phyloP scores from a whole-genome alignment of 305 asterid genomes.

The Plantago coronopus region DNA sequence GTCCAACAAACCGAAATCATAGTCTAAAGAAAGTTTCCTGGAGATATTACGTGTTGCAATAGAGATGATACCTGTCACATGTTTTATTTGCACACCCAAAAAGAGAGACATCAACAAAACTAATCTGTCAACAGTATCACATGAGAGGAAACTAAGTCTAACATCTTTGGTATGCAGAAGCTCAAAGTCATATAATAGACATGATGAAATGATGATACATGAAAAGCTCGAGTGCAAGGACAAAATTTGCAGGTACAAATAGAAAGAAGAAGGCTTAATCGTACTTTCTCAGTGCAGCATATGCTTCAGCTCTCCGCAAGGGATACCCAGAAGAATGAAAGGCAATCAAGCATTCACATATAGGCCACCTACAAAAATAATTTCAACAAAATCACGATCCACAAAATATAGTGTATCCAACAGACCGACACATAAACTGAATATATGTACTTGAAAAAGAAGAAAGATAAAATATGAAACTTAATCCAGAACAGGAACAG shows the following conservation, averaged over 20 bases:
- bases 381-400: constrained; percentile 11
- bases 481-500: neutral
- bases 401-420: neutral
- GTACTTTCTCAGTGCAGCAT: constrained; percentile 86
- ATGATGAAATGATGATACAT: too few species aligned
- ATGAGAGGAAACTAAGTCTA: neutral
- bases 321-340: constrained; percentile 86
- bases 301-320: constrained; percentile 81
- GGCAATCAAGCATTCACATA: constrained; percentile 91
- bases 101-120: neutral
- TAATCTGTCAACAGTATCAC: neutral
- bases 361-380: constrained; percentile 72
- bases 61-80: neutral
- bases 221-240: too few species aligned
- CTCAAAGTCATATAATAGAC: too few species aligned
- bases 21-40: neutral
- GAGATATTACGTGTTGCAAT: neutral
- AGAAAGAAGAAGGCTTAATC: neutral
- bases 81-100: constrained; percentile 2
- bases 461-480: too few species aligned
- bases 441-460: too few species aligned
- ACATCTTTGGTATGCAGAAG: neutral
- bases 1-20: neutral
- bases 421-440: too few species aligned
- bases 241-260: neutral